A percentile compares a stretch with the other conserved stretches of the same genome.
Conservation (phyloP, 306 rosid species). For the Rosa multiflora region DNA sequence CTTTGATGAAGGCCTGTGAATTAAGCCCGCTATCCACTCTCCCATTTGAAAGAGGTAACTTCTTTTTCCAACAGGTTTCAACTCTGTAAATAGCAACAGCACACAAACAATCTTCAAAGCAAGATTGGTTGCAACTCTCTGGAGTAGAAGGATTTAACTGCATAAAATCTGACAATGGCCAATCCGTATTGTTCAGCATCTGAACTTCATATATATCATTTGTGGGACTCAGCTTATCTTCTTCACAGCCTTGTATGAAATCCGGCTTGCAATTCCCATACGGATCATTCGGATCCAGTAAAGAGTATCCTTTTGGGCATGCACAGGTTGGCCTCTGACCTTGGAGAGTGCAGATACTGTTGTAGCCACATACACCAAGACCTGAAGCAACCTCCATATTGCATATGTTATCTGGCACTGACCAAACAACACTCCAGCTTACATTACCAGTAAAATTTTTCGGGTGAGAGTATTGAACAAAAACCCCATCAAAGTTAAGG, state of each 20-base stretch:
- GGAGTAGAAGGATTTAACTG: neutral
- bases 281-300: constrained; percentile 22
- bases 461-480: constrained; percentile 30
- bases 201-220: constrained; percentile 17
- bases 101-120: too few relatives aligned
- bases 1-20: too few relatives aligned
- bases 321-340: constrained; percentile 29
- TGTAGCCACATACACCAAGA: constrained; percentile 46
- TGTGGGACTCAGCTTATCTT: constrained; percentile 10
- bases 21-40: too few relatives aligned
- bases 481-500: constrained; percentile 52
- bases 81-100: too few relatives aligned
- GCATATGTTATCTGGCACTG: constrained; percentile 16
- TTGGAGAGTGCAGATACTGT: constrained; percentile 40
- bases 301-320: constrained; percentile 32
- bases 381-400: neutral
- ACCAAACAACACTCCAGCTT: constrained; percentile 21
- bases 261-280: constrained; percentile 29
- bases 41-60: too few relatives aligned
- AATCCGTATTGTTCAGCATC: constrained; percentile 26
- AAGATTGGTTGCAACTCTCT: too few relatives aligned
- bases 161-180: constrained; percentile 33
- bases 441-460: too few relatives aligned
- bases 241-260: constrained; percentile 27
- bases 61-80: too few relatives aligned